Percentiles rank a stretch among this genome's conserved stretches.
Evolutionary conservation across 129 eudicot species (phyloP).

Genomic region (Arctium lappa): DNA sequence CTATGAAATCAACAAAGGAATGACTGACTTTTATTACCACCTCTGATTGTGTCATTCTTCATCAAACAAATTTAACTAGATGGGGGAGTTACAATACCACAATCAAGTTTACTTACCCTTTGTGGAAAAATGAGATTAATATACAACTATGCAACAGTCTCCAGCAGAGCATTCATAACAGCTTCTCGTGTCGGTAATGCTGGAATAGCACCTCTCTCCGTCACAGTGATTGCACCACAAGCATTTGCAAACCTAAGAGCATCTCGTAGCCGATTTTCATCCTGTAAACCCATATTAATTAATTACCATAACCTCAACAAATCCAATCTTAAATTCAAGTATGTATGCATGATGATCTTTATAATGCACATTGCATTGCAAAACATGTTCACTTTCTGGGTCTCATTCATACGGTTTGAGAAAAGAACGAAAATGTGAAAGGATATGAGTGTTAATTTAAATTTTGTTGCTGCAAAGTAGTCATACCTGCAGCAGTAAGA

Average conservation of each 20-base stretch:
- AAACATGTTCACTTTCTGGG: background rate
- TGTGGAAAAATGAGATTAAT: conserved; percentile 4
- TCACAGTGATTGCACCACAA: conserved; percentile 92
- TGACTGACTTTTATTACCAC: background rate
- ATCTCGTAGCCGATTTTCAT: conserved; percentile 64
- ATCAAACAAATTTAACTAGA: background rate
- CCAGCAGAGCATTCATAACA: conserved; percentile 59
- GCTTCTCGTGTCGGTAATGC: conserved; percentile 83
- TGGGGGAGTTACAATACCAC: background rate
- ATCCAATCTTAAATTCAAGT: background rate
- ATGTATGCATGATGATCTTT: too few relatives aligned
- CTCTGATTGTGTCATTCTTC: background rate
- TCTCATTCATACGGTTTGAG: background rate
- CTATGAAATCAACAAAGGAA: background rate
- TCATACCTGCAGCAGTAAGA: conserved; percentile 65
- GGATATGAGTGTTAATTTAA: background rate
- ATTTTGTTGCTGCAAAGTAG: background rate
- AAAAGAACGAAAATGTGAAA: too few relatives aligned
- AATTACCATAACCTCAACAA: background rate
- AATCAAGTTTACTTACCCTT: background rate
- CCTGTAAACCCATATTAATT: conserved; percentile 28
- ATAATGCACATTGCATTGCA: too few relatives aligned
- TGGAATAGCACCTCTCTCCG: conserved; percentile 95
- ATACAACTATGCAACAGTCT: conserved; percentile 57
- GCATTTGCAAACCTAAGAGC: conserved; percentile 89